A percentile compares a stretch with the other conserved stretches of the same genome.
These are phyloP conservation scores for Geotrichum bryndzae DNA, from an alignment of 1,139 yeast genomes.

Conservation along the genomic window DNA sequence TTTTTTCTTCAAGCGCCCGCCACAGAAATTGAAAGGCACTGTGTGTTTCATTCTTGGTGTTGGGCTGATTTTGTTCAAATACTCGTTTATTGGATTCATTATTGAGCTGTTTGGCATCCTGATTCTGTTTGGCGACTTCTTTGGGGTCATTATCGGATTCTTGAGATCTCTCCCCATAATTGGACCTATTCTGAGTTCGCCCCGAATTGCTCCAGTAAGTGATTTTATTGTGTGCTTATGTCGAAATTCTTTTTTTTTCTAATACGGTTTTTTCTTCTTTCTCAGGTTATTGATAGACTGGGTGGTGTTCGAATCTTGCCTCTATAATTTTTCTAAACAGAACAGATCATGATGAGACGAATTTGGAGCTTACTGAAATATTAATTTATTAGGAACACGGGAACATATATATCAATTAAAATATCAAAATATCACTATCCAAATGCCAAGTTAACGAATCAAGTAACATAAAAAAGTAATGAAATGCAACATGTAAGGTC, in stretches of 20 bases:
- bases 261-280: background rate
- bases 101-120: constrained; percentile 83
- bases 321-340: background rate
- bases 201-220: constrained; percentile 68
- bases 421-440: background rate
- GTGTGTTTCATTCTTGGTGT: constrained; percentile 73
- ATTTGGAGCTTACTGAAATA: background rate
- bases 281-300: constrained; percentile 12
- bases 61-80: constrained; percentile 61
- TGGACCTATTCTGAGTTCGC: constrained; percentile 81
- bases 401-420: background rate
- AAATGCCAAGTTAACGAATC: background rate
- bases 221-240: background rate
- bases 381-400: background rate
- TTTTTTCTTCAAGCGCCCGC: constrained; percentile 66
- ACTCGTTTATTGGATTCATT: constrained; percentile 78
- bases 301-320: constrained; percentile 15
- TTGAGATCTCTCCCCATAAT: constrained; percentile 80
- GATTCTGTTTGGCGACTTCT: constrained; percentile 85
- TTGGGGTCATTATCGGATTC: constrained; percentile 85
- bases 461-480: background rate
- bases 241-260: background rate
- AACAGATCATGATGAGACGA: background rate
- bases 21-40: constrained; percentile 80
- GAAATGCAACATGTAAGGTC: background rate